Conservation (phyloP, 1,284 basidiomycete genomes). For the Rhodotorula sp. region DNA sequence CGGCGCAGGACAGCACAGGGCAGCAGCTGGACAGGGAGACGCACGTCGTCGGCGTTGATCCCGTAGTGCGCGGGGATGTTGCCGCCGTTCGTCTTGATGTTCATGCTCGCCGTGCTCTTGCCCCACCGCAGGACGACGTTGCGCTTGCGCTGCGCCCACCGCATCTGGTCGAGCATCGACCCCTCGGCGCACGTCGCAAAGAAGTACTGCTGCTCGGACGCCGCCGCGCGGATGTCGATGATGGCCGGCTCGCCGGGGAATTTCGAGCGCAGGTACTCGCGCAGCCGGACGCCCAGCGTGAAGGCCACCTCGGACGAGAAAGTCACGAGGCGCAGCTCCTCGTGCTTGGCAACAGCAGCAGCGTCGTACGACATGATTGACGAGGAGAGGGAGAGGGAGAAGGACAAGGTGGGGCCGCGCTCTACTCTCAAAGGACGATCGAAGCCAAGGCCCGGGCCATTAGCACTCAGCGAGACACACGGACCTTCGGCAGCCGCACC, state of each 20-base stretch:
- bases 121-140: constrained; percentile 35
- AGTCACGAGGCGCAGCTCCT: constrained; percentile 25
- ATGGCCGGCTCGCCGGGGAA: constrained; percentile 28
- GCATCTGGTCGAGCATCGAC: constrained; percentile 29
- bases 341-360: constrained; percentile 5
- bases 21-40: neutral
- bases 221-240: constrained; percentile 38
- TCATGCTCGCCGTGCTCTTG: constrained; percentile 16
- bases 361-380: constrained; percentile 16
- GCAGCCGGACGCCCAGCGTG: constrained; percentile 30
- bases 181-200: constrained; percentile 36
- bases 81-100: constrained; percentile 23
- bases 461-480: too few relatives aligned
- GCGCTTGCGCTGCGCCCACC: constrained; percentile 36
- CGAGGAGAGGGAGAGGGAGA: neutral
- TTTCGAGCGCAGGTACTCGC: constrained; percentile 18
- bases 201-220: constrained; percentile 31
- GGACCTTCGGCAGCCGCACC: too few relatives aligned
- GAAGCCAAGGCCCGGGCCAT: too few relatives aligned
- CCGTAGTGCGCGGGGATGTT: constrained; percentile 3
- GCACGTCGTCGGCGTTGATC: constrained; percentile 1
- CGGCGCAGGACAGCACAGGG: neutral
- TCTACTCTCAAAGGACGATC: too few relatives aligned
- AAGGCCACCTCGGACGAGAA: constrained; percentile 41
- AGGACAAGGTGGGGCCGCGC: neutral